These are phyloP conservation scores for Isoetes taiwanensis DNA, from an alignment of 75 land plant genomes.

Conservation along the genomic window DNA sequence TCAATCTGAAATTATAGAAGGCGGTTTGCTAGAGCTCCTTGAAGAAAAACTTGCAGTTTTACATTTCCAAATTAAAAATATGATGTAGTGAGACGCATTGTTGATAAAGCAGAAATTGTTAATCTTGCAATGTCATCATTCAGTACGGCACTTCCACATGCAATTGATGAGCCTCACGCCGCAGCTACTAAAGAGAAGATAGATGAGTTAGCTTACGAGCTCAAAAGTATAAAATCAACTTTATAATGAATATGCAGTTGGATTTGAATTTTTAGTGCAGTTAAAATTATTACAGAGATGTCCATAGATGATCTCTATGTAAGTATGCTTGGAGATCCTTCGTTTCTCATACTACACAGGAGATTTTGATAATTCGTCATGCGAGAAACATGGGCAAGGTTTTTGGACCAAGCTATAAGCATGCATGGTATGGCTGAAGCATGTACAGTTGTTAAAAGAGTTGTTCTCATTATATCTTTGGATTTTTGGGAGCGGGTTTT, in stretches of 20 bases:
- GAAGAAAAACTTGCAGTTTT: constrained; percentile 93
- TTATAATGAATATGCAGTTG: constrained; percentile 92
- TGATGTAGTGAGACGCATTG: no score
- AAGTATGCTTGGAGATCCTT: constrained; percentile 90
- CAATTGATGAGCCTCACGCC: constrained; percentile 24
- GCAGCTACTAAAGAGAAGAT: constrained; percentile 45
- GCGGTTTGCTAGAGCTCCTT: constrained; percentile 73
- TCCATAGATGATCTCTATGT: no score
- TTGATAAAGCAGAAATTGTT: constrained; percentile 70
- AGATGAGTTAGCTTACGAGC: constrained; percentile 55
- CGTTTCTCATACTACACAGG: constrained; percentile 90
- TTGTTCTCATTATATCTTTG: no score
- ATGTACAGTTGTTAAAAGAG: constrained; percentile 71
- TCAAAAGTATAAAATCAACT: constrained; percentile 93
- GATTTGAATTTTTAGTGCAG: constrained; percentile 79
- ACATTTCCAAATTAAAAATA: constrained; percentile 76
- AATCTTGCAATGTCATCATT: constrained; percentile 29
- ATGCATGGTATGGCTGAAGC: constrained; percentile 89
- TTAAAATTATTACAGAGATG: no score
- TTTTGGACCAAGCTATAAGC: constrained; percentile 78
- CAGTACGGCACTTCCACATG: neutral
- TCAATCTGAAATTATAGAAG: constrained; percentile 30
- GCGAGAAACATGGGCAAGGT: constrained; percentile 89
- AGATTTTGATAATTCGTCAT: constrained; percentile 70
- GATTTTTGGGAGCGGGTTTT: no score